phyloP scores from a whole-genome alignment of 345 rosid species.

The Aquilaria malaccensis region DNA sequence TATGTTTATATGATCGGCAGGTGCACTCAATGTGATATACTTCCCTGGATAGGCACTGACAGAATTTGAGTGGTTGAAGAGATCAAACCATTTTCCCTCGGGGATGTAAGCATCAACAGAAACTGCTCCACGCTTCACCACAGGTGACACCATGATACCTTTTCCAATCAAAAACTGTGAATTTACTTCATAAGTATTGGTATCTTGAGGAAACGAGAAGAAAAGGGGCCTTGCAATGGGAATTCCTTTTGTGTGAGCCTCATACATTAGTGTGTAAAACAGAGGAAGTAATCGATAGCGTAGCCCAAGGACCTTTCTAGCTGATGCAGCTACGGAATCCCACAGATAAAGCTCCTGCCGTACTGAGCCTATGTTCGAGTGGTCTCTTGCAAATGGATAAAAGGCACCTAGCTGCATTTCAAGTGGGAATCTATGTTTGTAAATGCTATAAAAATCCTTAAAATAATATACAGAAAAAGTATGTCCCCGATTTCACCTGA shows the following conservation, averaged over 20 bases:
- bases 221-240: slow-evolving; percentile 79
- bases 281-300: slow-evolving; percentile 62
- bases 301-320: slow-evolving; percentile 58
- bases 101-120: slow-evolving; percentile 58
- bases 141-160: slow-evolving; percentile 61
- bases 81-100: slow-evolving; percentile 59
- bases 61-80: slow-evolving; percentile 47
- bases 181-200: slow-evolving; percentile 36
- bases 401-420: slow-evolving; percentile 65
- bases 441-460: not conserved
- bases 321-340: slow-evolving; percentile 68
- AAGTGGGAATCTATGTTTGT: not conserved
- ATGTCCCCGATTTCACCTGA: not conserved
- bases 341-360: slow-evolving; percentile 72
- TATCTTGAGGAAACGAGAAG: slow-evolving; percentile 61
- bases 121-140: slow-evolving; percentile 23
- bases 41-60: slow-evolving; percentile 28
- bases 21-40: slow-evolving; percentile 37
- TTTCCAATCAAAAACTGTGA: slow-evolving; percentile 54
- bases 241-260: slow-evolving; percentile 45
- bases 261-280: slow-evolving; percentile 61
- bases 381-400: slow-evolving; percentile 82
- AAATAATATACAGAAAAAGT: not conserved
- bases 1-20: slow-evolving; percentile 47
- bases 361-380: slow-evolving; percentile 19